Conservation (phyloP, 164 flowering plant species). For the Protea cynaroides region DNA sequence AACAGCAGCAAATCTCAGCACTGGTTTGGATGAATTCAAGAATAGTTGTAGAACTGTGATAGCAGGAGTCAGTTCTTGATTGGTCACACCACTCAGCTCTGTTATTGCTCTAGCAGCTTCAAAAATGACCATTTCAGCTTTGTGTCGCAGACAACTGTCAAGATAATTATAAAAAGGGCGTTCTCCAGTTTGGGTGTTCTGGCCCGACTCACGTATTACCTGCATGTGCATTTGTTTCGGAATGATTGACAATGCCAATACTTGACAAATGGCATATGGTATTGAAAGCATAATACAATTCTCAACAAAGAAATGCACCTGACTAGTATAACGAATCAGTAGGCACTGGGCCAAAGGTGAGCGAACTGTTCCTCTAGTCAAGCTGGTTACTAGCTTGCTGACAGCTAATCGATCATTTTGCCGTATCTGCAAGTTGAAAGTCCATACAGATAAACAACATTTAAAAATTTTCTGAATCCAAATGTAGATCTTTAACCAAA, state of each 20-base stretch:
- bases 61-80: conserved; percentile 72
- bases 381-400: conserved; percentile 89
- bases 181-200: conserved; percentile 56
- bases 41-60: conserved; percentile 82
- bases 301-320: conserved; percentile 36
- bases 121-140: conserved; percentile 84
- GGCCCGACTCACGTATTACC: conserved; percentile 75
- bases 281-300: background rate
- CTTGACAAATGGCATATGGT: background rate
- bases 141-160: conserved; percentile 76
- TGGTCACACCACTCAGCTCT: conserved; percentile 68
- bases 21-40: conserved; percentile 79
- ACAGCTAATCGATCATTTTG: conserved; percentile 96
- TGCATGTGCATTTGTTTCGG: conserved; percentile 16
- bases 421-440: conserved; percentile 62
- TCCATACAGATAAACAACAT: background rate
- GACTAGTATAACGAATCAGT: conserved; percentile 85
- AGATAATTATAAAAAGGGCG: conserved; percentile 78
- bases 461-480: background rate
- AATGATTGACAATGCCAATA: conserved; percentile 1
- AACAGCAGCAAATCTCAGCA: conserved; percentile 77
- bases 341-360: conserved; percentile 98
- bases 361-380: conserved; percentile 88
- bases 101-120: conserved; percentile 85
- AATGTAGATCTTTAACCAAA: background rate